Evolutionary conservation across 148 eudicot species (phyloP).

Genomic region (Heliamphora exappendiculata): DNA sequence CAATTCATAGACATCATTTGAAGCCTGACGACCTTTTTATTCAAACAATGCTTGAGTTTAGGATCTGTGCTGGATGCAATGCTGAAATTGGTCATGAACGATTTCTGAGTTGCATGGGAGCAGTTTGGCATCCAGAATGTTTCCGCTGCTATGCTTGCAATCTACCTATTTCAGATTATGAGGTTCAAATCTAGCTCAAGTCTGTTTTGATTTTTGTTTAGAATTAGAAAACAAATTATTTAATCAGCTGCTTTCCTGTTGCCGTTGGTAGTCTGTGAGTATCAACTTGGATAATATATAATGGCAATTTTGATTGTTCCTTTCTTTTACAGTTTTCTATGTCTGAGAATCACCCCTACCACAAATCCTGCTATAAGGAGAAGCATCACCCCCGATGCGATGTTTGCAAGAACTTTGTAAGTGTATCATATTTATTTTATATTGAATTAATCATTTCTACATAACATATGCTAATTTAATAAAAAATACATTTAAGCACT

Average conservation of each 20-base stretch:
- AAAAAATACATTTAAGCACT: not conserved
- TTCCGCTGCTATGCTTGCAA: constrained; percentile 78
- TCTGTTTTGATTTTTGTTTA: not conserved
- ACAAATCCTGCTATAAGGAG: constrained; percentile 84
- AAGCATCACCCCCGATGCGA: constrained; percentile 90
- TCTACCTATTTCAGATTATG: constrained; percentile 78
- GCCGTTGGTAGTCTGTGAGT: not conserved
- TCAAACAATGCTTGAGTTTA: constrained; percentile 13
- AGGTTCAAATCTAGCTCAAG: constrained; percentile 38
- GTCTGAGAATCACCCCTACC: constrained; percentile 75
- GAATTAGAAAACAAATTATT: not conserved
- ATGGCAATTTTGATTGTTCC: not conserved
- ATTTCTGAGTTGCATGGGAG: constrained; percentile 87
- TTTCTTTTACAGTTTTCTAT: constrained; percentile 60
- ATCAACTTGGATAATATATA: not conserved
- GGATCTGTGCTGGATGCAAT: constrained; percentile 81
- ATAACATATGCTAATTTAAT: not conserved
- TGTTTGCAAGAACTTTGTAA: constrained; percentile 76
- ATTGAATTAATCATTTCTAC: not conserved
- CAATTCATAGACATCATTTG: not conserved
- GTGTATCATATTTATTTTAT: constrained; percentile 14
- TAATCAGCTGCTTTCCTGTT: constrained; percentile 1
- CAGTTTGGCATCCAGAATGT: constrained; percentile 95
- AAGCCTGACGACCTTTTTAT: not conserved
- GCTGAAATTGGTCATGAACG: constrained; percentile 84